These are phyloP conservation scores for Manihot esculenta DNA, from an alignment of 441 rosid genomes.

Conservation along the genomic window DNA sequence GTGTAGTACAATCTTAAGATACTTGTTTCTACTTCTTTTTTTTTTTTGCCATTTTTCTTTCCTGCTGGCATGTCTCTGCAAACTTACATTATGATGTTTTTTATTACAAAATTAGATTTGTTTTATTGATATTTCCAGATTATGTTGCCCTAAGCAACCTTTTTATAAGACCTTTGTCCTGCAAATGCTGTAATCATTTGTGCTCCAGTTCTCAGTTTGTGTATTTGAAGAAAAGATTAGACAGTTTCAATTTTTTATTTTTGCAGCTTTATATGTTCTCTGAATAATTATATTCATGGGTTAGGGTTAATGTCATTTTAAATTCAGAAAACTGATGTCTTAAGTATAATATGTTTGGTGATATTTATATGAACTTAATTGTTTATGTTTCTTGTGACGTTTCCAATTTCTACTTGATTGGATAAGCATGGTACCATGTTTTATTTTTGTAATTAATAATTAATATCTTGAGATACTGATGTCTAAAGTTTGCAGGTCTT, in stretches of 20 bases:
- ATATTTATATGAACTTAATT: not conserved
- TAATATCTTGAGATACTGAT: conserved; percentile 5
- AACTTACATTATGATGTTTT: not conserved
- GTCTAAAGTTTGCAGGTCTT: conserved; percentile 53
- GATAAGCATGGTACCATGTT: not conserved
- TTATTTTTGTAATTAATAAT: conserved; percentile 5
- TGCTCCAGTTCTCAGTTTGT: not conserved
- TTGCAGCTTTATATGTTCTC: not conserved
- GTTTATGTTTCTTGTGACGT: not conserved
- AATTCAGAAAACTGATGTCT: not conserved
- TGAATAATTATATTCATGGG: not conserved
- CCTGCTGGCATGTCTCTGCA: not conserved
- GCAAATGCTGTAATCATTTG: not conserved
- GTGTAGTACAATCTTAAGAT: conserved; percentile 40
- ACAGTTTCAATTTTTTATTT: not conserved
- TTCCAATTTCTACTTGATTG: not conserved
- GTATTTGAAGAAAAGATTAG: not conserved
- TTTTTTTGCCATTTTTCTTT: conserved; percentile 1
- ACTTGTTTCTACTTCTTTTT: not conserved
- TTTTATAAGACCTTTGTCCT: not conserved
- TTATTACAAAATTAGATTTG: not conserved
- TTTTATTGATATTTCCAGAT: no score
- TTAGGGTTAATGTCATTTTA: not conserved
- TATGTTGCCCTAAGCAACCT: not conserved
- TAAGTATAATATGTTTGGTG: not conserved